Conservation (phyloP, 2,329 filamentous ascomycete genomes). For the Penicillium sp. region DNA sequence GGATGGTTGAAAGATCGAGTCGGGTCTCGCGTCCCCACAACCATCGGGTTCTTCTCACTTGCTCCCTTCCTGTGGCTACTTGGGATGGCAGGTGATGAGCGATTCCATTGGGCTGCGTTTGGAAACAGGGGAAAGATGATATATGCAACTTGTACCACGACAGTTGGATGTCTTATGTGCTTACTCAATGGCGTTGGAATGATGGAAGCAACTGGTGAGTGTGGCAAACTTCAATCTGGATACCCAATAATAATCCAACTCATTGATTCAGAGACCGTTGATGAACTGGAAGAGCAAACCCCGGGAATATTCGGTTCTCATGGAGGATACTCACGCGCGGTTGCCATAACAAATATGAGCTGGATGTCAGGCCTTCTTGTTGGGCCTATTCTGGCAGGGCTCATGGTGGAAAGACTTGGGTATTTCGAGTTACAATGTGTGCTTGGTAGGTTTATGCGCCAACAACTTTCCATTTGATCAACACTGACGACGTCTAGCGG, state of each 20-base stretch:
- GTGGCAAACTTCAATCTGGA: background rate
- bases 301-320: slow-evolving; percentile 25
- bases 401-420: slow-evolving; percentile 14
- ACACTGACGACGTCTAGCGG: background rate
- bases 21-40: slow-evolving; percentile 3
- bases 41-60: slow-evolving; percentile 1
- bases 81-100: slow-evolving; percentile 2
- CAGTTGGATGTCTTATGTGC: slow-evolving; percentile 9
- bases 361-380: slow-evolving; percentile 22
- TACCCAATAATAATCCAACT: background rate
- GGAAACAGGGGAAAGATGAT: background rate
- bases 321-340: slow-evolving; percentile 25
- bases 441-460: background rate
- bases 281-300: slow-evolving; percentile 10
- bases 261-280: slow-evolving; percentile 10
- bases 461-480: background rate
- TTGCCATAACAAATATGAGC: slow-evolving; percentile 22
- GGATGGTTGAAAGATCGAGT: slow-evolving; percentile 4
- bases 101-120: slow-evolving; percentile 1
- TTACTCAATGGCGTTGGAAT: slow-evolving; percentile 6
- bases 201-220: slow-evolving; percentile 12
- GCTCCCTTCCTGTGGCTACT: slow-evolving; percentile 5
- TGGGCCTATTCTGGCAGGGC: slow-evolving; percentile 17
- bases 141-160: background rate
- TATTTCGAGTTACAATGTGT: slow-evolving; percentile 18